Percentiles rank a stretch among this genome's conserved stretches.
These are phyloP conservation scores for Trypethelium eluteriae DNA, from an alignment of 495 filamentous ascomycete species.

Conservation along the genomic window DNA sequence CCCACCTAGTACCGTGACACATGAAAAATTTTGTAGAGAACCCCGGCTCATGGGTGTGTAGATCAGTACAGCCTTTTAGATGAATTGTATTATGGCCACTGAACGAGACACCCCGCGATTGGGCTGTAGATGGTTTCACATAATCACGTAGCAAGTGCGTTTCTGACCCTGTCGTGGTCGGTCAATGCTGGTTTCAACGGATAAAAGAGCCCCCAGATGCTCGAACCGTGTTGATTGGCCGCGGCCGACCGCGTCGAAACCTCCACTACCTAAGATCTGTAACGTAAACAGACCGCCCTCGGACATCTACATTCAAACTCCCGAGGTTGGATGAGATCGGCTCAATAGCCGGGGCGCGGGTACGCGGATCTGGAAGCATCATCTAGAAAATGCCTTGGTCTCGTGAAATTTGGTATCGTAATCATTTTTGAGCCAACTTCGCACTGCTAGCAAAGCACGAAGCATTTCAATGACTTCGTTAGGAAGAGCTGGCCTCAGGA, in stretches of 20 bases:
- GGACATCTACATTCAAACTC: not conserved
- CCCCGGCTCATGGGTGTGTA: not conserved
- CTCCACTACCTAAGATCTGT: not conserved
- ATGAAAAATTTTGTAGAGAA: too few species aligned
- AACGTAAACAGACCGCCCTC: not conserved
- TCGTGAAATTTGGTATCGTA: too few species aligned
- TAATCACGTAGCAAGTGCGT: not conserved
- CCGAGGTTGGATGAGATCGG: not conserved
- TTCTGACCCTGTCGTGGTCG: not conserved
- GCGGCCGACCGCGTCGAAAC: not conserved
- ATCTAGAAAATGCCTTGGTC: too few species aligned
- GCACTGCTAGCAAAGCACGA: too few species aligned
- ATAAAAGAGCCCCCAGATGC: not conserved
- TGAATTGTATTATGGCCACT: not conserved
- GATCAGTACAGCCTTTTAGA: not conserved
- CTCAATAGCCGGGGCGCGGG: too few species aligned
- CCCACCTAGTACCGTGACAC: not conserved
- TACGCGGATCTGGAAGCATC: too few species aligned
- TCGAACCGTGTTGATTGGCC: not conserved
- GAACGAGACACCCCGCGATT: not conserved
- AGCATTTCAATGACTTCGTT: too few species aligned
- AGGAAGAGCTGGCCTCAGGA: too few species aligned
- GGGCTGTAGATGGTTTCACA: not conserved
- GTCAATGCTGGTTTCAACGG: conserved; percentile 3
- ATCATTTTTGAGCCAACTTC: too few species aligned